Conservation (phyloP, 2,329 filamentous ascomycete species). For the Sporothrix mexicana region DNA sequence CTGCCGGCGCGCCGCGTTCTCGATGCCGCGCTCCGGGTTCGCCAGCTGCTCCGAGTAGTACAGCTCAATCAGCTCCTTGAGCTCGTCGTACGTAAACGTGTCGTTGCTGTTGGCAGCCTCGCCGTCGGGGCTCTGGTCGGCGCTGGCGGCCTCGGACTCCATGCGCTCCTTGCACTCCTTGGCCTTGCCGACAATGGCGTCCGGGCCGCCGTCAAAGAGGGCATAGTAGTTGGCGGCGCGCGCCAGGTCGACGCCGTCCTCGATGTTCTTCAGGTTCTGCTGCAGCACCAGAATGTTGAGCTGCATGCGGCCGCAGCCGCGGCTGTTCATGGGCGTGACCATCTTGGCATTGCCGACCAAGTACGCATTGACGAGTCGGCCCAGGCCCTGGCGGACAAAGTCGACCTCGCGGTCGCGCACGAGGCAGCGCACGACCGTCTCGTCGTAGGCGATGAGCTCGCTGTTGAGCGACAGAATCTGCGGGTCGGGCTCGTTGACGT, state of each 20-base stretch:
- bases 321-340: constrained; percentile 81
- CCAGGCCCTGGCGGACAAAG: constrained; percentile 79
- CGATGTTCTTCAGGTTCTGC: constrained; percentile 95
- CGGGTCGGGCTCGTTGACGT: constrained; percentile 78
- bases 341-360: constrained; percentile 74
- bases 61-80: constrained; percentile 69
- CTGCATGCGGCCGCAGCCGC: constrained; percentile 85
- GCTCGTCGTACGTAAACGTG: constrained; percentile 68
- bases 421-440: constrained; percentile 75
- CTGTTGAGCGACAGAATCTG: constrained; percentile 82
- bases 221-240: constrained; percentile 71
- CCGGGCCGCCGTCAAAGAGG: constrained; percentile 69
- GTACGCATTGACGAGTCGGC: constrained; percentile 77
- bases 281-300: constrained; percentile 94
- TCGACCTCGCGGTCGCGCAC: constrained; percentile 67
- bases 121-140: constrained; percentile 27
- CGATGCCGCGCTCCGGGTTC: constrained; percentile 71
- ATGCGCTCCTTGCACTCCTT: constrained; percentile 52
- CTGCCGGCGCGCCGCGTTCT: constrained; percentile 68
- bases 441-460: constrained; percentile 85
- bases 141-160: constrained; percentile 46
- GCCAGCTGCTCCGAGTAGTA: constrained; percentile 71
- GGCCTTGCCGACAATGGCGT: constrained; percentile 68
- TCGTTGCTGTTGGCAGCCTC: constrained; percentile 43
- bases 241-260: constrained; percentile 69